Conservation (phyloP, 129 eudicot genomes). For the Calendula officinalis region DNA sequence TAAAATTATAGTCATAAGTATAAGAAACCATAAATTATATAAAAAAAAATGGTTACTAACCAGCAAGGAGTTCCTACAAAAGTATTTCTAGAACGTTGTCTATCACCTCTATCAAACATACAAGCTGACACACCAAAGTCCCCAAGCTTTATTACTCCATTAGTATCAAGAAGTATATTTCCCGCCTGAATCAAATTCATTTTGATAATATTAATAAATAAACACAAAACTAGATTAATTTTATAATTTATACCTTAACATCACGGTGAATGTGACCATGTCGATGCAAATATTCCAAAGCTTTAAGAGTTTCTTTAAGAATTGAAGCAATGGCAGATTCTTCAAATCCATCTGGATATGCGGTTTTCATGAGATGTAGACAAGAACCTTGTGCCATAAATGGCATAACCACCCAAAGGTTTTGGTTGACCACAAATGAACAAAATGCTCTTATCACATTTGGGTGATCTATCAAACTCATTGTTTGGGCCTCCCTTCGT, state of each 20-base stretch:
- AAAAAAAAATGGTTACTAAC: conserved; percentile 30
- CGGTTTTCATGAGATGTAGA: conserved; percentile 93
- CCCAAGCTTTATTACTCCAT: conserved; percentile 90
- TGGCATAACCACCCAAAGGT: conserved; percentile 99
- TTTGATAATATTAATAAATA: not conserved
- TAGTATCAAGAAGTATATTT: conserved; percentile 84
- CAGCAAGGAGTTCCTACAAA: conserved; percentile 99
- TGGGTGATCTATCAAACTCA: conserved; percentile 92
- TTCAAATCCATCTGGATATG: conserved; percentile 95
- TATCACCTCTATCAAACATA: conserved; percentile 97
- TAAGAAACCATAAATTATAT: not conserved
- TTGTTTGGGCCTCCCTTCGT: conserved; percentile 92
- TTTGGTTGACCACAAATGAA: conserved; percentile 82
- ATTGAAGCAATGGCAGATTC: conserved; percentile 83
- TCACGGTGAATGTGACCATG: conserved; percentile 99
- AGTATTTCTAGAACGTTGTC: conserved; percentile 94
- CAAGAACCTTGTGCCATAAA: conserved; percentile 99
- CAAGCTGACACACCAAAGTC: conserved; percentile 99
- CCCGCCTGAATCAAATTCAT: conserved; percentile 71
- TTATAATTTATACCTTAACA: conserved; percentile 53
- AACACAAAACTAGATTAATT: not conserved
- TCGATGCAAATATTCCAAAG: conserved; percentile 85
- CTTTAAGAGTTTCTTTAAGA: conserved; percentile 89
- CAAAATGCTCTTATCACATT: conserved; percentile 85
- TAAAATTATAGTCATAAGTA: conserved; percentile 4